Conservation (phyloP, 1,139 yeast species). For the Kurtzmaniella quercitrusa region DNA sequence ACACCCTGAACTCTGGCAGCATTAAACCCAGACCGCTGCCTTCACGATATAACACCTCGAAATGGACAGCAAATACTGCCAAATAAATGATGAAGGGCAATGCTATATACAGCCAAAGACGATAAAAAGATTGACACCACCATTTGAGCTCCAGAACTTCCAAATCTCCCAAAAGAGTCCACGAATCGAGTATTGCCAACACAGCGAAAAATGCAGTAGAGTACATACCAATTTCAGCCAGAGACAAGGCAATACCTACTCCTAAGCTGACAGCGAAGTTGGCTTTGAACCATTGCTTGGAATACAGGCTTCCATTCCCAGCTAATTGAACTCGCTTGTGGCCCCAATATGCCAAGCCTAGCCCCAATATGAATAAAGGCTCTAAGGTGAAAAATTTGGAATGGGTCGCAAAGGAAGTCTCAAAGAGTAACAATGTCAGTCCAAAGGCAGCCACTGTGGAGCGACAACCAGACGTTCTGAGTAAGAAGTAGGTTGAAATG, state of each 20-base stretch:
- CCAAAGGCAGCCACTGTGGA: slow-evolving; percentile 41
- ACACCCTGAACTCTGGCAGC: slow-evolving; percentile 52
- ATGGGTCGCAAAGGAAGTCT: slow-evolving; percentile 51
- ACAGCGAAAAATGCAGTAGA: slow-evolving; percentile 49
- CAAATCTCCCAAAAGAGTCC: slow-evolving; percentile 59
- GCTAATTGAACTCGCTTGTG: slow-evolving; percentile 38
- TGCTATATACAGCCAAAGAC: slow-evolving; percentile 31
- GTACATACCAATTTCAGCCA: slow-evolving; percentile 52
- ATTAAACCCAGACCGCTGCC: slow-evolving; percentile 52
- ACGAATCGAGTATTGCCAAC: slow-evolving; percentile 40
- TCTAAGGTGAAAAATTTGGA: slow-evolving; percentile 50
- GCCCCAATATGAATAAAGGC: slow-evolving; percentile 44
- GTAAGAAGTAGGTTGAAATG: slow-evolving; percentile 41
- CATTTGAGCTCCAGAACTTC: slow-evolving; percentile 27
- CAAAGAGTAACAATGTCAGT: slow-evolving; percentile 42
- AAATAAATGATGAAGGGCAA: slow-evolving; percentile 52
- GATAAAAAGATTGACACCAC: slow-evolving; percentile 25
- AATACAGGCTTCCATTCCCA: slow-evolving; percentile 24
- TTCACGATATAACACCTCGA: slow-evolving; percentile 38
- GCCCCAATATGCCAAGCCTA: slow-evolving; percentile 39
- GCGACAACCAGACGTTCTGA: slow-evolving; percentile 46
- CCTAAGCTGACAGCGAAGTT: slow-evolving; percentile 44
- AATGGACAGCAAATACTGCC: slow-evolving; percentile 46
- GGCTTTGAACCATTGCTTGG: slow-evolving; percentile 38
- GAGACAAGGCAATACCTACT: slow-evolving; percentile 49